phyloP scores from a whole-genome alignment of 192 early-diverging fungal species.

The Blastocladiella britannica region DNA sequence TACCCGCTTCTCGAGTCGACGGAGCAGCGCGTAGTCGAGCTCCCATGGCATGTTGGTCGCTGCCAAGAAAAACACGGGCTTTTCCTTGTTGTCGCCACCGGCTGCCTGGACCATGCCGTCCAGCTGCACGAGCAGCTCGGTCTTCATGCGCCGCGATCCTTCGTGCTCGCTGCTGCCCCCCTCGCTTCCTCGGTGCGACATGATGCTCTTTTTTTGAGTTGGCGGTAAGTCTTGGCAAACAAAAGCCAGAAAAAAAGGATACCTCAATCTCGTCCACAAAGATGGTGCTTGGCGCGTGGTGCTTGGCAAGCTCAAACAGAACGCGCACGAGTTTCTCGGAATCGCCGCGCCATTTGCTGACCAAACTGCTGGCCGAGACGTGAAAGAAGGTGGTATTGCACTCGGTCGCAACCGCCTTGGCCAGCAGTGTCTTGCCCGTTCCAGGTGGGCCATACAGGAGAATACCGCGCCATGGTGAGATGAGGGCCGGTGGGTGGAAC shows the following conservation, averaged over 20 bases:
- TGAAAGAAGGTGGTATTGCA: constrained; percentile 50
- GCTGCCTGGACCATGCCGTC: constrained; percentile 24
- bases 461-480: constrained; percentile 32
- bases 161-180: constrained; percentile 32
- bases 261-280: constrained; percentile 37
- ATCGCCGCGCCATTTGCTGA: constrained; percentile 99
- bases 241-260: no score
- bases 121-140: constrained; percentile 36
- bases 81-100: constrained; percentile 3
- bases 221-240: neutral
- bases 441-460: constrained; percentile 35
- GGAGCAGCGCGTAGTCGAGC: constrained; percentile 29
- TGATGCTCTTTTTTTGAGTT: constrained; percentile 8
- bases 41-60: constrained; percentile 37
- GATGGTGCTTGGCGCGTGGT: constrained; percentile 31
- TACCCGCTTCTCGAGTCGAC: constrained; percentile 31
- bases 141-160: constrained; percentile 34
- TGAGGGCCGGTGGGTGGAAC: constrained; percentile 5
- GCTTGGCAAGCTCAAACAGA: constrained; percentile 70
- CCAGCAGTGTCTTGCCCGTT: constrained; percentile 24
- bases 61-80: constrained; percentile 25
- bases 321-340: constrained; percentile 87
- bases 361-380: constrained; percentile 92
- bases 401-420: constrained; percentile 37
- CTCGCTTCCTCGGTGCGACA: constrained; percentile 25